Conservation (phyloP, 345 rosid genomes). For the Camelina laxa region DNA sequence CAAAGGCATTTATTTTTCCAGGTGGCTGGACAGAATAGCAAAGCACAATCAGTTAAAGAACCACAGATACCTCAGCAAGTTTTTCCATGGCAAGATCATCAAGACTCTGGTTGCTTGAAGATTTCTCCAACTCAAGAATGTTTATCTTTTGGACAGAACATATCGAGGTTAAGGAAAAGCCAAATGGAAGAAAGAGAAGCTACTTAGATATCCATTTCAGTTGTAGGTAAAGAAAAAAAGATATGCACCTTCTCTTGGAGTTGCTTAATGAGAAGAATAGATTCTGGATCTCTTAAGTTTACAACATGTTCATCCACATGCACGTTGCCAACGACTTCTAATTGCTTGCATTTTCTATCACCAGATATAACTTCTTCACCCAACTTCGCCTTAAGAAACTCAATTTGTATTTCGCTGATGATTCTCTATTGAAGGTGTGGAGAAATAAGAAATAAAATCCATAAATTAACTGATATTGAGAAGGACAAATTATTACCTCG, state of each 20-base stretch:
- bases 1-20: not conserved
- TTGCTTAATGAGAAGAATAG: constrained; percentile 72
- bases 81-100: constrained; percentile 62
- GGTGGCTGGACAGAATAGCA: constrained; percentile 28
- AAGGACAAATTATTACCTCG: constrained; percentile 54
- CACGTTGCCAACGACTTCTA: constrained; percentile 31
- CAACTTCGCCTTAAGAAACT: constrained; percentile 63
- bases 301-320: constrained; percentile 47
- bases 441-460: constrained; percentile 23
- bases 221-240: constrained; percentile 21
- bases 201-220: constrained; percentile 3
- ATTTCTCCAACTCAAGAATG: constrained; percentile 68
- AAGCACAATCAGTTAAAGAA: constrained; percentile 20
- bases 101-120: constrained; percentile 72
- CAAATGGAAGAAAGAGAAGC: constrained; percentile 24
- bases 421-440: constrained; percentile 53
- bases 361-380: constrained; percentile 46
- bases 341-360: constrained; percentile 38
- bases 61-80: constrained; percentile 65
- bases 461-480: constrained; percentile 15
- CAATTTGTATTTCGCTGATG: constrained; percentile 63
- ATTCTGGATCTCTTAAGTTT: constrained; percentile 63
- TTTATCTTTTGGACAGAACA: constrained; percentile 54
- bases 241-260: constrained; percentile 84
- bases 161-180: constrained; percentile 21